phyloP scores from a whole-genome alignment of 1,139 yeast genomes.

The Debaryomyces subglobosus region DNA sequence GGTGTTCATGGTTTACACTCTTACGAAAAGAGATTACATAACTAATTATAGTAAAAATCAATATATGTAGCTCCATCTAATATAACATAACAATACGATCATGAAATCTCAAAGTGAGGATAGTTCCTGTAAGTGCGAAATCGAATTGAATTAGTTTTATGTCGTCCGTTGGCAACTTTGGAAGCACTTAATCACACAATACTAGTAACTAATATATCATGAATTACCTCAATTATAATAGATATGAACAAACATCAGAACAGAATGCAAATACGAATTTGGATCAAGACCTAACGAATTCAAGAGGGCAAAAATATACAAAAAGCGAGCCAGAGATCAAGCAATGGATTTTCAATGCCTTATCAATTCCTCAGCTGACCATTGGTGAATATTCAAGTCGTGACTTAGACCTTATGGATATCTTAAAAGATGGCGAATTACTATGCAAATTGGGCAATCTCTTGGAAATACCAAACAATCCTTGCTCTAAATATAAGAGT shows the following conservation, averaged over 20 bases:
- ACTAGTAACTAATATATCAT: neutral
- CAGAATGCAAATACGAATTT: conserved; percentile 49
- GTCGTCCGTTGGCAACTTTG: neutral
- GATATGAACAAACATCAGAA: conserved; percentile 5
- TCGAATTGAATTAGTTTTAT: neutral
- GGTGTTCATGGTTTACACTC: conserved; percentile 97
- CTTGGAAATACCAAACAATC: conserved; percentile 41
- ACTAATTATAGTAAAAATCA: conserved; percentile 39
- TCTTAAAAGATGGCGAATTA: conserved; percentile 66
- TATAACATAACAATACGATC: neutral
- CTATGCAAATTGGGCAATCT: conserved; percentile 54
- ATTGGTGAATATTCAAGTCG: conserved; percentile 18
- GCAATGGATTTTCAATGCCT: conserved; percentile 47
- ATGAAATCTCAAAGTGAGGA: neutral
- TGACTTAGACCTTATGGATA: conserved; percentile 44
- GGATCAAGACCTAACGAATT: conserved; percentile 56
- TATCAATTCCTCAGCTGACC: conserved; percentile 24
- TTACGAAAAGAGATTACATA: conserved; percentile 95
- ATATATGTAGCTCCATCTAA: conserved; percentile 1
- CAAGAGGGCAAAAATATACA: conserved; percentile 53
- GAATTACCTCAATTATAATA: conserved; percentile 1
- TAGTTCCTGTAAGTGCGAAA: neutral
- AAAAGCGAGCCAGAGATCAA: conserved; percentile 50
- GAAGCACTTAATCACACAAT: neutral
- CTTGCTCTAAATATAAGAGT: conserved; percentile 52